Percentiles rank a stretch among this genome's conserved stretches.
Conservation (phyloP, 2,329 filamentous ascomycete genomes). For the Talaromyces atroroseus region DNA sequence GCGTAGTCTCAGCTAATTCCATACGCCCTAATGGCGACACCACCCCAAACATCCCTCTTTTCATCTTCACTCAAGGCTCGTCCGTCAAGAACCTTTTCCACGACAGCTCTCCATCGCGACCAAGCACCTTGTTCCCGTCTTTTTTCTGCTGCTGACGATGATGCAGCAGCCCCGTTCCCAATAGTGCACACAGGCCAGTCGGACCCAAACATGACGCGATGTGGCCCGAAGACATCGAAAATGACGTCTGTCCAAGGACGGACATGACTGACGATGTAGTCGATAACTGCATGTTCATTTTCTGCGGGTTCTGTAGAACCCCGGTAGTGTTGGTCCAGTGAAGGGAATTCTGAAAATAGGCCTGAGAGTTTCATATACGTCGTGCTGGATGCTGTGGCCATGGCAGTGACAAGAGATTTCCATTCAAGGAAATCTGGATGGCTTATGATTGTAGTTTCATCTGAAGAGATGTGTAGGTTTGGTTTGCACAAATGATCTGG, state of each 20-base stretch:
- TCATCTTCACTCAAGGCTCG: conserved; percentile 54
- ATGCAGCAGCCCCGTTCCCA: conserved; percentile 48
- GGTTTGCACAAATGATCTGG: conserved; percentile 88
- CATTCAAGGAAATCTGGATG: conserved; percentile 62
- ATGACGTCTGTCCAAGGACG: conserved; percentile 68
- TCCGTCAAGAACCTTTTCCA: conserved; percentile 57
- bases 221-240: conserved; percentile 65
- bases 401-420: conserved; percentile 61
- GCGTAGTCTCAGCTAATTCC: conserved; percentile 16
- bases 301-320: not conserved
- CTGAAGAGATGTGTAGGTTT: conserved; percentile 55
- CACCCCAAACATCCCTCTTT: conserved; percentile 63
- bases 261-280: conserved; percentile 51
- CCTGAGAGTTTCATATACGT: conserved; percentile 94
- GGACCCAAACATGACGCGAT: conserved; percentile 79
- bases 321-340: conserved; percentile 26
- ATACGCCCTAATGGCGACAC: conserved; percentile 69
- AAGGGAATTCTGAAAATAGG: conserved; percentile 69
- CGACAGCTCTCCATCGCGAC: conserved; percentile 67
- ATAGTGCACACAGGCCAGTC: conserved; percentile 92
- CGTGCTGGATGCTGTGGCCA: conserved; percentile 58
- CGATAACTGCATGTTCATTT: conserved; percentile 16
- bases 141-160: conserved; percentile 20
- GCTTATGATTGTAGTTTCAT: conserved; percentile 12
- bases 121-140: conserved; percentile 52